phyloP scores from a whole-genome alignment of 78 protist genomes.

The Pigoraptor vietnamica region DNA sequence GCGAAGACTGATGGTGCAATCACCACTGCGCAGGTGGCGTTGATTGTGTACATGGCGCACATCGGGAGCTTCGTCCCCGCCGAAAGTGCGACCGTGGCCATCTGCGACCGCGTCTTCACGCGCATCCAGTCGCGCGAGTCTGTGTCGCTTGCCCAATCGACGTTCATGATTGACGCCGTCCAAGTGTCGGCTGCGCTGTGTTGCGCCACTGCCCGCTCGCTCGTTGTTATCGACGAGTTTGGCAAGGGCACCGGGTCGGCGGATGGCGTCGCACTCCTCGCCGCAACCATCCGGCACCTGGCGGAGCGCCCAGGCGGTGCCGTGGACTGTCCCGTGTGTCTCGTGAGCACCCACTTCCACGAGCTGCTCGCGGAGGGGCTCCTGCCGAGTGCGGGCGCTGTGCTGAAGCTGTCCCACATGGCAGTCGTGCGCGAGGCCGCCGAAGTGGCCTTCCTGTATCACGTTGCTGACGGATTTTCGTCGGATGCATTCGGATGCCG shows the following conservation, averaged over 20 bases:
- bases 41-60: conserved; percentile 53
- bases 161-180: conserved; percentile 63
- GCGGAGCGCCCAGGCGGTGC: neutral
- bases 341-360: conserved; percentile 30
- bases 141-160: conserved; percentile 14
- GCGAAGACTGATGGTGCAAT: too few species aligned
- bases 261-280: conserved; percentile 16
- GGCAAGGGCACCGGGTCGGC: conserved; percentile 50
- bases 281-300: conserved; percentile 1
- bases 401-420: neutral
- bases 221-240: conserved; percentile 59
- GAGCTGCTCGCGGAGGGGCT: conserved; percentile 22
- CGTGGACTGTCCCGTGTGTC: neutral
- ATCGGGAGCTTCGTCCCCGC: conserved; percentile 64
- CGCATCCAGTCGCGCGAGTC: conserved; percentile 47
- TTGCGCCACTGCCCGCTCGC: conserved; percentile 23
- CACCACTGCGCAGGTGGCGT: conserved; percentile 58
- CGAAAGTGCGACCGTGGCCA: conserved; percentile 1
- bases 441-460: neutral
- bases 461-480: neutral
- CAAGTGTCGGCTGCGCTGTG: conserved; percentile 27
- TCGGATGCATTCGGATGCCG: neutral
- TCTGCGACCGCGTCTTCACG: conserved; percentile 37
- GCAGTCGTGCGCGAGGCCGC: neutral
- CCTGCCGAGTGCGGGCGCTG: neutral